Percentiles rank a stretch among this genome's conserved stretches.
Evolutionary conservation across 2,329 filamentous ascomycete genomes (phyloP).

Genomic region (Clonostachys solani): DNA sequence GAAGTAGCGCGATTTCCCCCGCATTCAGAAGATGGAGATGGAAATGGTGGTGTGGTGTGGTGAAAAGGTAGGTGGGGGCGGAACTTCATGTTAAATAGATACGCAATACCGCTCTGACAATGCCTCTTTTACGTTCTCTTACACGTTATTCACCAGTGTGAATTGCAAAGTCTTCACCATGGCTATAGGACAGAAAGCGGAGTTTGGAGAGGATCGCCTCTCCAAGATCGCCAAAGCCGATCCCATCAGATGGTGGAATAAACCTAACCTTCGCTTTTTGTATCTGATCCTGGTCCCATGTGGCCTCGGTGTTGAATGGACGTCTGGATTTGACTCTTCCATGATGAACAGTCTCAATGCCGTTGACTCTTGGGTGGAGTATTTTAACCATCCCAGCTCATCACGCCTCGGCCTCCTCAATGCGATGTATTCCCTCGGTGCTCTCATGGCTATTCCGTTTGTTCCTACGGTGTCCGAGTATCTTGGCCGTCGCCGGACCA

Average conservation of each 20-base stretch:
- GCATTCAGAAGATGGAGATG: too few species aligned
- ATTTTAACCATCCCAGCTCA: constrained; percentile 33
- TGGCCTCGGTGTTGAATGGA: constrained; percentile 36
- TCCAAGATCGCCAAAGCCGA: constrained; percentile 26
- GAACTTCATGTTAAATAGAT: too few species aligned
- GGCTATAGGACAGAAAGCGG: constrained; percentile 25
- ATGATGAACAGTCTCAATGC: constrained; percentile 39
- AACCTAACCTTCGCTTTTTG: constrained; percentile 28
- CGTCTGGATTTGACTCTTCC: constrained; percentile 33
- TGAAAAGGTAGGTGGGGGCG: too few species aligned
- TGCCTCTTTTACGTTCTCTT: too few species aligned
- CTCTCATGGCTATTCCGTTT: constrained; percentile 33
- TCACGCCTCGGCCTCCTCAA: constrained; percentile 32
- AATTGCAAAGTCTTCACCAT: constrained; percentile 6
- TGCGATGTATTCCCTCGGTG: constrained; percentile 35
- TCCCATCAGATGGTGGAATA: constrained; percentile 29
- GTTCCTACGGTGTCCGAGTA: constrained; percentile 28
- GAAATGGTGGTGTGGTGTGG: too few species aligned
- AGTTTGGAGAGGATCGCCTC: constrained; percentile 23
- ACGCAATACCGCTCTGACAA: too few species aligned
- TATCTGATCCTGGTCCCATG: constrained; percentile 34
- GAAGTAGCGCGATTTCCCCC: too few species aligned
- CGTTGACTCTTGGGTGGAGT: constrained; percentile 28
- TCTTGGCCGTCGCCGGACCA: constrained; percentile 29
- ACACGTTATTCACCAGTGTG: too few species aligned